phyloP scores from a whole-genome alignment of 352 stramenopile species.

The Aphanomyces cochlioides region DNA sequence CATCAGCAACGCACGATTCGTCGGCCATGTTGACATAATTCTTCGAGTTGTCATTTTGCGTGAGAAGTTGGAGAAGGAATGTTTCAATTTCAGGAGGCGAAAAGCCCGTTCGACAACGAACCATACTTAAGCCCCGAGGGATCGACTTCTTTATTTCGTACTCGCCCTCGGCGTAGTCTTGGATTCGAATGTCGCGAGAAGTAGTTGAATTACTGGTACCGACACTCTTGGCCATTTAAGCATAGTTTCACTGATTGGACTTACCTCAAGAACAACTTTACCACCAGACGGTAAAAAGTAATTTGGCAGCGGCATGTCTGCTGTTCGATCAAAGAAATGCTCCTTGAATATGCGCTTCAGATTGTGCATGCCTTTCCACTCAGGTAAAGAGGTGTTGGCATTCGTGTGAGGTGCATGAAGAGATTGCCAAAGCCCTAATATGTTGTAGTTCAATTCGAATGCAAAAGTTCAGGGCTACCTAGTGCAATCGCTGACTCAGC shows the following conservation, averaged over 20 bases:
- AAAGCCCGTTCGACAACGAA: slow-evolving; percentile 73
- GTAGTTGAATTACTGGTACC: slow-evolving; percentile 65
- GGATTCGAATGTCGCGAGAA: slow-evolving; percentile 81
- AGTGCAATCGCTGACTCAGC: slow-evolving; percentile 71
- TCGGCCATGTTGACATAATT: slow-evolving; percentile 87
- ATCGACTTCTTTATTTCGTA: slow-evolving; percentile 88
- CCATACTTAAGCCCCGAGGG: slow-evolving; percentile 66
- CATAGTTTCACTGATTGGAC: neutral
- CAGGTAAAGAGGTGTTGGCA: slow-evolving; percentile 69
- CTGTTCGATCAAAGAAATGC: slow-evolving; percentile 76
- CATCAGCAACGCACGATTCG: slow-evolving; percentile 74
- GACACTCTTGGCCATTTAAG: slow-evolving; percentile 42
- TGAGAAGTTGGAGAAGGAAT: slow-evolving; percentile 73
- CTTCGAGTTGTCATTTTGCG: slow-evolving; percentile 85
- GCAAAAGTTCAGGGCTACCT: neutral
- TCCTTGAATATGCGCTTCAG: slow-evolving; percentile 87
- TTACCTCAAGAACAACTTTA: slow-evolving; percentile 67
- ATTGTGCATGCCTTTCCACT: slow-evolving; percentile 85
- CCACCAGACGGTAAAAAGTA: slow-evolving; percentile 82
- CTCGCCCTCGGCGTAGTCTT: slow-evolving; percentile 79
- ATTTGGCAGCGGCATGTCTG: slow-evolving; percentile 83
- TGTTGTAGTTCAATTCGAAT: neutral
- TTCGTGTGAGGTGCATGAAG: slow-evolving; percentile 80
- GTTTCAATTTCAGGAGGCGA: slow-evolving; percentile 72
- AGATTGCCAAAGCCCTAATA: slow-evolving; percentile 69